Evolutionary conservation across 345 rosid genomes (phyloP), one percentile per base, ranked within the genome.

Genomic region (Melaleuca alternifolia): DNA sequence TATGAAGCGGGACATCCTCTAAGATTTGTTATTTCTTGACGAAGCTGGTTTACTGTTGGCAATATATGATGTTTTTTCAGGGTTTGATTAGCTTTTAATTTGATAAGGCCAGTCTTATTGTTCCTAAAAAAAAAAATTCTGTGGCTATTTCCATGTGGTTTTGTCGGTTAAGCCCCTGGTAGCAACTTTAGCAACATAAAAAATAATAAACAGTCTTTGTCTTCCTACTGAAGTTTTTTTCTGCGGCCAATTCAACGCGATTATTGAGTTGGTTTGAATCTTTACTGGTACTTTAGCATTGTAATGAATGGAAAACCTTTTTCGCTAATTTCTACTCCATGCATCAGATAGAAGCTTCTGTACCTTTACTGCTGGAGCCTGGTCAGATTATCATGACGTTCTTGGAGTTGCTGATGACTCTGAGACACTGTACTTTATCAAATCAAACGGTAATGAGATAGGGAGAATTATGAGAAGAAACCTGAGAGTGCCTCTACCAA

Each of bases 321-420:
- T 71, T 52, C 85, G 20, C 57, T 85, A 56, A 90, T 71, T 87
- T 91, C 21, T 90, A 71, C 87, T 89, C 84, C 85, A 84, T 89
- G 77, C 85, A 71, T 85, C 91, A 97, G 99, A 94, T 86, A 84
- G 89, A 85, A 85, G 88, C 85, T 89, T 85, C 84, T 88, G 92
- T 88, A 88, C 93, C 54, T 95, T 93, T 90, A 90, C 90, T 76
- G 91, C 87, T 89, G 98, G 99, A 89, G 94, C 91, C 82, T 97
- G 99, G 99, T 96, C 98, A 12, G 99, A 93, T 90, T 86, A 91
- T 86, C 97, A 93, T 86, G 94, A 95, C 91, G 89, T 96, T 87
- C 96, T 97, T 88, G 98, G 98, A 91, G 89, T 96, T 71, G 88
- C 89, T 86, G 96, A 95, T 90, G 96, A 93, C 89, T 87, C 85